Evolutionary conservation across 2,329 filamentous ascomycete genomes (phyloP).

Genomic region (Exophiala xenobiotica): DNA sequence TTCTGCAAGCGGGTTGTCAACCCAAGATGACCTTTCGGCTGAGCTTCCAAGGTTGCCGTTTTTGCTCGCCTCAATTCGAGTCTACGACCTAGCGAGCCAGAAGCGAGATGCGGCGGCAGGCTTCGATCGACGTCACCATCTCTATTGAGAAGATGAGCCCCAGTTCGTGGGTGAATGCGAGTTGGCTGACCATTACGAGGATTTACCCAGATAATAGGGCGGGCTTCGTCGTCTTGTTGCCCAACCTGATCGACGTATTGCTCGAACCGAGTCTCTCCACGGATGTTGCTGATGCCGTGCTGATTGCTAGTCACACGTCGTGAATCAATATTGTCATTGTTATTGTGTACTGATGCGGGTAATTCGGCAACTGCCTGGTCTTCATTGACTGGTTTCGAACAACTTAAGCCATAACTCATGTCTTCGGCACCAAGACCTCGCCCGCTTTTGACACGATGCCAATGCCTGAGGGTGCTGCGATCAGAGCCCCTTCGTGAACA

Average conservation of each 20-base stretch:
- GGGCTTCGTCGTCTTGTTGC: slow-evolving; percentile 30
- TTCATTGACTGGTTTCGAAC: not conserved
- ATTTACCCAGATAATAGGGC: slow-evolving; percentile 57
- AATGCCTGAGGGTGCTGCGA: slow-evolving; percentile 10
- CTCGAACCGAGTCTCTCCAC: too few relatives aligned
- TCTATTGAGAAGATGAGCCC: slow-evolving; percentile 28
- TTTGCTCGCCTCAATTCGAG: not conserved
- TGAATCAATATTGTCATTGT: not conserved
- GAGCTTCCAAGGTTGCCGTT: not conserved
- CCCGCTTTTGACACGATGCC: slow-evolving; percentile 21
- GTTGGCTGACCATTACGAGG: slow-evolving; percentile 52
- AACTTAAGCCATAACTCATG: slow-evolving; percentile 7
- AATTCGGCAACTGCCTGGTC: not conserved
- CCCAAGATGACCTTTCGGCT: not conserved
- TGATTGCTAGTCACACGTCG: too few relatives aligned
- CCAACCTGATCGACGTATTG: not conserved
- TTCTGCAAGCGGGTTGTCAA: not conserved
- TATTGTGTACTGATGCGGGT: not conserved
- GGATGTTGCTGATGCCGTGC: too few relatives aligned
- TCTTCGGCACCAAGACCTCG: not conserved
- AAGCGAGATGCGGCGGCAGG: too few relatives aligned
- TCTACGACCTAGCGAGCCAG: not conserved
- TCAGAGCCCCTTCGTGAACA: slow-evolving; percentile 1
- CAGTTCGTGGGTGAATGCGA: slow-evolving; percentile 46
- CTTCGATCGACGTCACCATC: not conserved